These are phyloP conservation scores for Cercospora sesami DNA, from an alignment of 2,329 filamentous ascomycete species.

Conservation along the genomic window DNA sequence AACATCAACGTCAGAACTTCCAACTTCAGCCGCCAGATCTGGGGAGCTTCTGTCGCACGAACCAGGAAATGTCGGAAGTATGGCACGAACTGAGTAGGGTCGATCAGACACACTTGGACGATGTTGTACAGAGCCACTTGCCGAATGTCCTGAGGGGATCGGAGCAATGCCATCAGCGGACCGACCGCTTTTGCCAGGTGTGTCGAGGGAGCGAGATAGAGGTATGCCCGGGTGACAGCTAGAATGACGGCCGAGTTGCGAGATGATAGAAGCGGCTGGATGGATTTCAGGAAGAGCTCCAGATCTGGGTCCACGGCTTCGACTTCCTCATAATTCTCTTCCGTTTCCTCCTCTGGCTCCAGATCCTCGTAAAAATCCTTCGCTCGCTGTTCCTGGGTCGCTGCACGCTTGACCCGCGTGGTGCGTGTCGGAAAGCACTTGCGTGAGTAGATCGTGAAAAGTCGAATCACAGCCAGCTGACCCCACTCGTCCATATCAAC, in stretches of 20 bases:
- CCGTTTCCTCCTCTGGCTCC: slow-evolving; percentile 49
- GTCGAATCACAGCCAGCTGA: slow-evolving; percentile 75
- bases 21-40: slow-evolving; percentile 88
- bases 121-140: slow-evolving; percentile 92
- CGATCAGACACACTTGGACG: slow-evolving; percentile 79
- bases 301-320: slow-evolving; percentile 76
- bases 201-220: slow-evolving; percentile 76
- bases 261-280: slow-evolving; percentile 83
- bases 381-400: slow-evolving; percentile 43
- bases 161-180: slow-evolving; percentile 79
- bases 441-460: slow-evolving; percentile 82
- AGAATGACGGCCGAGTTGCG: slow-evolving; percentile 91
- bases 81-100: slow-evolving; percentile 78
- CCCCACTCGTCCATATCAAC: slow-evolving; percentile 99
- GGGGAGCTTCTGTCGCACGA: slow-evolving; percentile 71
- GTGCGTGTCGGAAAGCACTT: slow-evolving; percentile 79
- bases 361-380: slow-evolving; percentile 76
- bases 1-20: slow-evolving; percentile 91
- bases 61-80: slow-evolving; percentile 90
- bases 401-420: slow-evolving; percentile 56
- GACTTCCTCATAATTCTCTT: slow-evolving; percentile 57
- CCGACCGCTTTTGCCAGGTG: slow-evolving; percentile 76
- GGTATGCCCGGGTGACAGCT: slow-evolving; percentile 79
- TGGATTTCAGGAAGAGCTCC: slow-evolving; percentile 73
- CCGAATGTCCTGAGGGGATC: slow-evolving; percentile 82